Conservation (phyloP, 2,329 filamentous ascomycete species). For the Teratosphaeria destructans region DNA sequence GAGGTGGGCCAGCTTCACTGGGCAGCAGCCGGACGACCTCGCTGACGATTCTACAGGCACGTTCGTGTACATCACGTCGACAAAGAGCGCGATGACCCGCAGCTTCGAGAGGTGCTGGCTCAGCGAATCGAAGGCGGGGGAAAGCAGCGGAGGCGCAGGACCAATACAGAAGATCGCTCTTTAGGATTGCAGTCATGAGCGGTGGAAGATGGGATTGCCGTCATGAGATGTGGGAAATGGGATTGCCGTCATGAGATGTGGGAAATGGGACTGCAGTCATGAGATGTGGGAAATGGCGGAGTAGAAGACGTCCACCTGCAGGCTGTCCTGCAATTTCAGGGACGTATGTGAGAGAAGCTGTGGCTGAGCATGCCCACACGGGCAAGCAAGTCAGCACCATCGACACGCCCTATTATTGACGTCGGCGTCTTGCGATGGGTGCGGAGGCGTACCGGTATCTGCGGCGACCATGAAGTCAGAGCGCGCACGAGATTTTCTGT, state of each 20-base stretch:
- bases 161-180: slow-evolving; percentile 4
- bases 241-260: neutral
- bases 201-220: neutral
- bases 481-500: neutral
- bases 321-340: neutral
- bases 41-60: slow-evolving; percentile 48
- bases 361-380: neutral
- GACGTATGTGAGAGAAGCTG: neutral
- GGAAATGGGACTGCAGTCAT: too few species aligned
- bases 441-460: neutral
- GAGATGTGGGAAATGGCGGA: too few species aligned
- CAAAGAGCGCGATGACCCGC: slow-evolving; percentile 76
- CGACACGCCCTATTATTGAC: neutral
- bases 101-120: slow-evolving; percentile 70
- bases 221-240: too few species aligned
- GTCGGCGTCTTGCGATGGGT: neutral
- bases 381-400: neutral
- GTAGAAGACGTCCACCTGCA: too few species aligned
- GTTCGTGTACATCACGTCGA: slow-evolving; percentile 87
- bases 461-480: neutral
- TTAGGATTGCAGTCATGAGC: neutral
- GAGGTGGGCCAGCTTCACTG: slow-evolving; percentile 47
- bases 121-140: slow-evolving; percentile 73
- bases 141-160: slow-evolving; percentile 64
- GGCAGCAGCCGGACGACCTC: neutral